Percentiles rank a stretch among this genome's conserved stretches.
These are phyloP conservation scores for Globisporangium orthogonon DNA, from an alignment of 352 stramenopile species.

Conservation along the genomic window DNA sequence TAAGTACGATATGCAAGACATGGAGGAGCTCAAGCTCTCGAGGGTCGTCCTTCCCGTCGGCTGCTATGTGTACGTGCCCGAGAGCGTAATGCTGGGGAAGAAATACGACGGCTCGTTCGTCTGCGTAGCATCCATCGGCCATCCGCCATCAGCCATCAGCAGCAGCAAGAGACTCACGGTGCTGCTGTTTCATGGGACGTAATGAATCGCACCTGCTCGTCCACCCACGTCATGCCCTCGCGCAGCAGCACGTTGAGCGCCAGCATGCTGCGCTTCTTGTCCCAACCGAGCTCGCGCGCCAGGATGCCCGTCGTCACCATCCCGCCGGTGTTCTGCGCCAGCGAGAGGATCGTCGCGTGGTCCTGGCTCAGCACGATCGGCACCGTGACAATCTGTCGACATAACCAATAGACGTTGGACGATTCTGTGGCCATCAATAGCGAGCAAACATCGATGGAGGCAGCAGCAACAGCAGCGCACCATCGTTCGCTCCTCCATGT, in stretches of 20 bases:
- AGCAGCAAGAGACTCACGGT: not conserved
- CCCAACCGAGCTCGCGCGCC: conserved; percentile 78
- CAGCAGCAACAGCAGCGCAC: conserved; percentile 17
- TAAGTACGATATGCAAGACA: conserved; percentile 29
- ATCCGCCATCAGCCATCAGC: not conserved
- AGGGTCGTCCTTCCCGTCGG: too few species aligned
- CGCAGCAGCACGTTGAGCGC: conserved; percentile 89
- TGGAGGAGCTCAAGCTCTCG: not conserved
- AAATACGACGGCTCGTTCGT: conserved; percentile 72
- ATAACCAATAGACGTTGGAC: not conserved
- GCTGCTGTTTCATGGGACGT: not conserved
- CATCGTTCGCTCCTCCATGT: conserved; percentile 91
- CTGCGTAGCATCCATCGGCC: conserved; percentile 11
- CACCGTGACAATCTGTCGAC: conserved; percentile 88
- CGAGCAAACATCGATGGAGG: too few species aligned
- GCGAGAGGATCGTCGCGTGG: conserved; percentile 89
- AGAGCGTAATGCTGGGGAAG: conserved; percentile 83
- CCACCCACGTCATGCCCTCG: conserved; percentile 96
- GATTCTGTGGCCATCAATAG: not conserved
- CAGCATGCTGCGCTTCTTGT: conserved; percentile 88
- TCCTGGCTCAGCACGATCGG: conserved; percentile 94
- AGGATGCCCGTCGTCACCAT: conserved; percentile 88
- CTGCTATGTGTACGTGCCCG: conserved; percentile 60
- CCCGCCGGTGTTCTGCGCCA: conserved; percentile 84
- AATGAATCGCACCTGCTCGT: conserved; percentile 67